A percentile compares a stretch with the other conserved stretches of the same genome.
Evolutionary conservation across 1,284 basidiomycete species (phyloP).

Genomic region (Rhizoctonia solani): DNA sequence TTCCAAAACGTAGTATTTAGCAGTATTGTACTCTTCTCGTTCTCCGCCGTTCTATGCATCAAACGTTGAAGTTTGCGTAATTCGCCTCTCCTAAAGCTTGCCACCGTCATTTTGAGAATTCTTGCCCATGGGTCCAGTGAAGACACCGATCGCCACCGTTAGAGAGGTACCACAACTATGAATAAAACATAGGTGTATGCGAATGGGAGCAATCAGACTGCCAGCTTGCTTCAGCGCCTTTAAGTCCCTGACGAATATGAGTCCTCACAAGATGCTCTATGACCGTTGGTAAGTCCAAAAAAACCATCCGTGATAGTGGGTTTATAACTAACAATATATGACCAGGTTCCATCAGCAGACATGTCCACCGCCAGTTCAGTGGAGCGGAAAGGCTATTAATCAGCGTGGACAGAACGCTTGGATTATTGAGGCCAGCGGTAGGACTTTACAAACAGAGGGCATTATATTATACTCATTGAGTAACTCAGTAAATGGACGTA

Average conservation of each 20-base stretch:
- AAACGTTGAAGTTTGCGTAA: too few relatives aligned
- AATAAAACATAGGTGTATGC: background rate
- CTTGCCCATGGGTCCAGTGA: too few relatives aligned
- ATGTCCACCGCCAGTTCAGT: constrained; percentile 8
- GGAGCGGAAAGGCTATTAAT: background rate
- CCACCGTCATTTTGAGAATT: too few relatives aligned
- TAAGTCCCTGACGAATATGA: background rate
- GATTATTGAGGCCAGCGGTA: constrained; percentile 23
- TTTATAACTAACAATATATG: background rate
- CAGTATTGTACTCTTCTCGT: too few relatives aligned
- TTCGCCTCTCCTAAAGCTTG: too few relatives aligned
- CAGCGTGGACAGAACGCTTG: constrained; percentile 15
- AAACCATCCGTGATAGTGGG: background rate
- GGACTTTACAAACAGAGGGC: too few relatives aligned
- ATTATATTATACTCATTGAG: too few relatives aligned
- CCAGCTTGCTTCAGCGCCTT: background rate
- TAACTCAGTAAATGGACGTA: constrained; percentile 12
- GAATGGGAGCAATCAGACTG: too few relatives aligned
- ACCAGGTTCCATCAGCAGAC: constrained; percentile 21
- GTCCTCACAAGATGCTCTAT: constrained; percentile 9
- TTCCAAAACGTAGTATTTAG: too few relatives aligned
- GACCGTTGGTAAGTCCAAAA: constrained; percentile 12
- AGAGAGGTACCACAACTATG: background rate
- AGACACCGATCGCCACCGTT: background rate
- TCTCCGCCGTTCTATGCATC: too few relatives aligned